Conservation (phyloP, 2,329 filamentous ascomycete genomes). For the Aureobasidium zeae region DNA sequence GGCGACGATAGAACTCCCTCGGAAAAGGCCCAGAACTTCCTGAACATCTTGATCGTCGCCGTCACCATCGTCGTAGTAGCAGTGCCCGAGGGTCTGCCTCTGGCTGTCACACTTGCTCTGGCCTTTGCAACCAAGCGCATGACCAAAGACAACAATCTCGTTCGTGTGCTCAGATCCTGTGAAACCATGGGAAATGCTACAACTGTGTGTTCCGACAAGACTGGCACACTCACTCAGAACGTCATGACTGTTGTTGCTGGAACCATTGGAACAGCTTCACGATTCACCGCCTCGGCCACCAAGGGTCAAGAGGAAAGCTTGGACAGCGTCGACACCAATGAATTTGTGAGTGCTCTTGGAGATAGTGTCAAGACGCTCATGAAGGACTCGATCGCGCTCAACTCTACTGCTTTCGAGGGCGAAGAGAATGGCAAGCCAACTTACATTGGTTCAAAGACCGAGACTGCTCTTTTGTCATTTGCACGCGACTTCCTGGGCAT, state of each 20-base stretch:
- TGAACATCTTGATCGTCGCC: conserved; percentile 54
- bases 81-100: conserved; percentile 56
- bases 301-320: conserved; percentile 19
- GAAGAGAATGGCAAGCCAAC: conserved; percentile 49
- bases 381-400: conserved; percentile 56
- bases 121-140: conserved; percentile 60
- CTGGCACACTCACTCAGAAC: conserved; percentile 64
- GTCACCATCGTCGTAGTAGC: conserved; percentile 62
- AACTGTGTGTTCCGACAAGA: conserved; percentile 74
- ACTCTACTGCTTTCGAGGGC: conserved; percentile 61
- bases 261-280: conserved; percentile 51
- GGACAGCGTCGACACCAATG: conserved; percentile 43
- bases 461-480: conserved; percentile 64
- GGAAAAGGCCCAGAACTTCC: conserved; percentile 64
- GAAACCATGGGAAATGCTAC: conserved; percentile 65
- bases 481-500: conserved; percentile 58
- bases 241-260: conserved; percentile 70
- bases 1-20: conserved; percentile 48
- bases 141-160: conserved; percentile 61
- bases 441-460: conserved; percentile 69
- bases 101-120: conserved; percentile 59
- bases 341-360: conserved; percentile 46
- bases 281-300: conserved; percentile 38
- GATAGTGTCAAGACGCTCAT: conserved; percentile 47
- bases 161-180: conserved; percentile 57